A percentile compares a stretch with the other conserved stretches of the same genome.
phyloP scores from a whole-genome alignment of 2,329 filamentous ascomycete species.

The Dactylellina leptospora region DNA sequence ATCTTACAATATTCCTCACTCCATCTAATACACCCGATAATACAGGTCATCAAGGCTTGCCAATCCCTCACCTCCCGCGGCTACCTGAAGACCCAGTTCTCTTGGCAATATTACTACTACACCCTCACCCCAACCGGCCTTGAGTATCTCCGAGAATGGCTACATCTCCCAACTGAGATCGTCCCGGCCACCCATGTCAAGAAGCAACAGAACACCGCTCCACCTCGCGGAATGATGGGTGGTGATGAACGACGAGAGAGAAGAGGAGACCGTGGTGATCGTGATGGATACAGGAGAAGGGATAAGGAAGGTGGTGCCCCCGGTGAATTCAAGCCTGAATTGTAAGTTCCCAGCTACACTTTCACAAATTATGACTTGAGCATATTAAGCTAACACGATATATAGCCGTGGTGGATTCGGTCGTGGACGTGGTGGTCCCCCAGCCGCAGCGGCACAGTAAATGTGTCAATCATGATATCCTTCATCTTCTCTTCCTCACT shows the following conservation, averaged over 20 bases:
- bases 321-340: conserved; percentile 89
- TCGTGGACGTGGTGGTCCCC: conserved; percentile 82
- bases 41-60: conserved; percentile 89
- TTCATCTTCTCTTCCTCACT: conserved; percentile 57
- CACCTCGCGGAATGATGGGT: conserved; percentile 97
- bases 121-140: conserved; percentile 99
- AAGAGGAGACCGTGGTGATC: conserved; percentile 76
- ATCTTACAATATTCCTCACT: neutral
- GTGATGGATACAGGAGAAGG: conserved; percentile 90
- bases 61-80: conserved; percentile 98
- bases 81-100: conserved; percentile 99
- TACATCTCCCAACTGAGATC: conserved; percentile 99
- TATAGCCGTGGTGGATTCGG: conserved; percentile 85
- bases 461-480: conserved; percentile 45
- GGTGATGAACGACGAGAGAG: conserved; percentile 72
- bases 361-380: neutral
- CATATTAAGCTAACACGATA: conserved; percentile 56
- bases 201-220: conserved; percentile 98
- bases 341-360: conserved; percentile 71
- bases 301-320: conserved; percentile 91
- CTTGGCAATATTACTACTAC: conserved; percentile 99
- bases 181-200: conserved; percentile 99
- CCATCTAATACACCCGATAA: conserved; percentile 34
- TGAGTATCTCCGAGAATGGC: conserved; percentile 99
- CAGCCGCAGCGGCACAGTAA: conserved; percentile 58